A percentile compares a stretch with the other conserved stretches of the same genome.
phyloP scores from a whole-genome alignment of 2,329 filamentous ascomycete species.

The Xylaria digitata region DNA sequence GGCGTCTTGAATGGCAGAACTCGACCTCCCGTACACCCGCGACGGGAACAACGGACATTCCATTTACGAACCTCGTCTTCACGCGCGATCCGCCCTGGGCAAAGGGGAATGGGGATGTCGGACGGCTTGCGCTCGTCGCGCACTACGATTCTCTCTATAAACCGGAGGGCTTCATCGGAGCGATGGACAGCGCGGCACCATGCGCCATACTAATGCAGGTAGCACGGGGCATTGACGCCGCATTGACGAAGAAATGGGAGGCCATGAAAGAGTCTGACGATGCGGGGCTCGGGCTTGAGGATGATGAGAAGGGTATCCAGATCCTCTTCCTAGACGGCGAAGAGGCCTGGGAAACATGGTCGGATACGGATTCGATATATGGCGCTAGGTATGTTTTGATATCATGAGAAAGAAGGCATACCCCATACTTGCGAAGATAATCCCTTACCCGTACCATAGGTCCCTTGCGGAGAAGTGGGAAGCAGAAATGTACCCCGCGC shows the following conservation, averaged over 20 bases:
- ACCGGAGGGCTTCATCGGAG: conserved; percentile 90
- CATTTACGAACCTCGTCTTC: conserved; percentile 88
- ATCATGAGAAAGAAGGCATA: neutral
- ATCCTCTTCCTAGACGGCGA: conserved; percentile 93
- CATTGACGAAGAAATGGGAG: conserved; percentile 84
- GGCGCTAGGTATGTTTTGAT: conserved; percentile 74
- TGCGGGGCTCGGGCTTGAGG: conserved; percentile 68
- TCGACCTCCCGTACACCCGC: conserved; percentile 86
- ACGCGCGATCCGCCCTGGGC: conserved; percentile 89
- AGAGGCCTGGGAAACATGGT: conserved; percentile 89
- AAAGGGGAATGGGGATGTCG: conserved; percentile 73
- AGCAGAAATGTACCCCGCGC: conserved; percentile 71
- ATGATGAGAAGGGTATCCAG: conserved; percentile 84
- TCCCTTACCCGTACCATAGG: conserved; percentile 46
- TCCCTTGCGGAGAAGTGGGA: conserved; percentile 89
- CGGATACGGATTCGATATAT: conserved; percentile 84
- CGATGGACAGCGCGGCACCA: conserved; percentile 91
- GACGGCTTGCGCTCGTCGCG: conserved; percentile 85
- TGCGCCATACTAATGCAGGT: conserved; percentile 94
- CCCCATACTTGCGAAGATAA: neutral
- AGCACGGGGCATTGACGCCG: conserved; percentile 81
- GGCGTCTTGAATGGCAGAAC: conserved; percentile 88
- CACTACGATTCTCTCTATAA: conserved; percentile 90
- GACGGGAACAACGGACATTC: conserved; percentile 75
- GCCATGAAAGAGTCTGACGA: conserved; percentile 72